These are phyloP conservation scores for Pleurotus eryngii DNA, from an alignment of 768 basidiomycete species.

Conservation along the genomic window DNA sequence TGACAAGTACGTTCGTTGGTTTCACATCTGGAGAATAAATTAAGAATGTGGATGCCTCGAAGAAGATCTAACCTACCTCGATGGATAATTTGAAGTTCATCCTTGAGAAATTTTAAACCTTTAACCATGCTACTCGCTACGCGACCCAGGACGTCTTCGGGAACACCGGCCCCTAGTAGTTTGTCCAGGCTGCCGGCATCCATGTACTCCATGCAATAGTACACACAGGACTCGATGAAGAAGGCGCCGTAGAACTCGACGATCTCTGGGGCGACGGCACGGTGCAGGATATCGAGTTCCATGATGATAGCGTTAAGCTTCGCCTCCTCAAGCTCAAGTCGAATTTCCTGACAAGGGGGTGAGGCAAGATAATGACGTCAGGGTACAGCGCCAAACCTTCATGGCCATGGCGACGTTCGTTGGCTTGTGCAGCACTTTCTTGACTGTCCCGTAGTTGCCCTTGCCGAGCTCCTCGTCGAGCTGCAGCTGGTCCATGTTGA, in stretches of 20 bases:
- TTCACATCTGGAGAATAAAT: conserved; percentile 64
- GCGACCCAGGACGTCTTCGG: conserved; percentile 79
- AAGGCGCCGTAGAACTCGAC: conserved; percentile 99
- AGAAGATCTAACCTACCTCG: conserved; percentile 32
- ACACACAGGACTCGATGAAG: conserved; percentile 99
- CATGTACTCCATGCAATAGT: conserved; percentile 99
- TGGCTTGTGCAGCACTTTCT: conserved; percentile 90
- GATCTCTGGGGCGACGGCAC: conserved; percentile 85
- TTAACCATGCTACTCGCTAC: conserved; percentile 81
- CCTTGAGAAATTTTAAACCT: conserved; percentile 94
- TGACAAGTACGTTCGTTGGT: conserved; percentile 92
- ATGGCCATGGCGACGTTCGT: conserved; percentile 98
- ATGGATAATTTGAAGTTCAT: conserved; percentile 80
- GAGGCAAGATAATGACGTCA: conserved; percentile 7
- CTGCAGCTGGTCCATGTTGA: conserved; percentile 92
- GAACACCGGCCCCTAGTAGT: conserved; percentile 56
- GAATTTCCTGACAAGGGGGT: conserved; percentile 75
- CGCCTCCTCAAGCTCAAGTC: conserved; percentile 89
- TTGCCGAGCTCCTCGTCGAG: conserved; percentile 92
- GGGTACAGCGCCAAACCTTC: conserved; percentile 63
- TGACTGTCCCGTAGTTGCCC: conserved; percentile 97
- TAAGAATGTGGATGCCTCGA: not conserved
- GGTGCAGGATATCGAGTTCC: conserved; percentile 97
- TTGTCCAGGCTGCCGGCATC: conserved; percentile 96
- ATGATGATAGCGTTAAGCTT: conserved; percentile 96